Evolutionary conservation across 768 basidiomycete species (phyloP).

Genomic region (Boletus rex-veris): DNA sequence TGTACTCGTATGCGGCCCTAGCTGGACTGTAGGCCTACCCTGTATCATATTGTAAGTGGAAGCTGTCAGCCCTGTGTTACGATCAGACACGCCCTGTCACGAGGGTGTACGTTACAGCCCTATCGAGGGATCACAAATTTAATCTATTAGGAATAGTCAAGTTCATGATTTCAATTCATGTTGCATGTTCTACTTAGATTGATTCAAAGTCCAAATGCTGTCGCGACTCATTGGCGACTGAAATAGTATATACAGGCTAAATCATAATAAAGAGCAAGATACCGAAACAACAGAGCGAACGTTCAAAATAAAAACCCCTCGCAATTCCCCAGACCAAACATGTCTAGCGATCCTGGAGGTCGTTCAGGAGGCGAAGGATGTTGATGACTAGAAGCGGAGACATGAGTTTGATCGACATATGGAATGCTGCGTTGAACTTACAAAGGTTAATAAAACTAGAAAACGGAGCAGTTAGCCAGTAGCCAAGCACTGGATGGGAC

Average conservation of each 20-base stretch:
- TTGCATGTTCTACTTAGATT: not conserved
- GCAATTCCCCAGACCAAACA: not conserved
- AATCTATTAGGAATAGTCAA: not conserved
- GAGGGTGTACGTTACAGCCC: not conserved
- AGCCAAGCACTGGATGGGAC: not conserved
- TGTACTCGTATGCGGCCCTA: not conserved
- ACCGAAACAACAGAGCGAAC: not conserved
- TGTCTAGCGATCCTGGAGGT: constrained; percentile 41
- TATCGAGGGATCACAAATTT: not conserved
- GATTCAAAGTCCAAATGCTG: constrained; percentile 4
- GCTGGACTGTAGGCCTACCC: not conserved
- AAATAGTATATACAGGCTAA: constrained; percentile 25
- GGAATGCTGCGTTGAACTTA: constrained; percentile 37
- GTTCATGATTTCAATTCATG: not conserved
- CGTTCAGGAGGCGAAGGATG: constrained; percentile 79
- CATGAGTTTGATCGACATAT: constrained; percentile 2
- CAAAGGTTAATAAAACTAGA: constrained; percentile 82
- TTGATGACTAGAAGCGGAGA: constrained; percentile 55
- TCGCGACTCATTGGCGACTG: not conserved
- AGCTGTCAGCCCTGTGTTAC: not conserved
- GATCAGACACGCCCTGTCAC: not conserved
- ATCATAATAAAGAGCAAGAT: constrained; percentile 6
- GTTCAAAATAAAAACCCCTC: not conserved
- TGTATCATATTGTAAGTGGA: not conserved
- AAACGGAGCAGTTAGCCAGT: constrained; percentile 15